Percentiles rank a stretch among this genome's conserved stretches.
Evolutionary conservation across 768 basidiomycete species (phyloP).

Genomic region (Mycena olivaceomarginata): DNA sequence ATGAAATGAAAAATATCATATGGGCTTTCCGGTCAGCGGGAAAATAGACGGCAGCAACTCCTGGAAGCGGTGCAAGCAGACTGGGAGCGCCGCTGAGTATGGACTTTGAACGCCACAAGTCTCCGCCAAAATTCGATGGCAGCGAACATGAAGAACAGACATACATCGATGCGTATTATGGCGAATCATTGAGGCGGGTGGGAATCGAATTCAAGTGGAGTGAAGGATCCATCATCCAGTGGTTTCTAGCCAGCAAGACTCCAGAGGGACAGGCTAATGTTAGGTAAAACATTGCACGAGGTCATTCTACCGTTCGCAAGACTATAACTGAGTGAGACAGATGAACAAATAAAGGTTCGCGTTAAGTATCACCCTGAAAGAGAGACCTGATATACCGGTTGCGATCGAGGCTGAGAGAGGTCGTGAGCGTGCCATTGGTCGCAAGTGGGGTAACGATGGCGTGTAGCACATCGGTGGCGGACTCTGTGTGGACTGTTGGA

Average conservation of each 20-base stretch:
- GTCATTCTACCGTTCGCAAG: neutral
- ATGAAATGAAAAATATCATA: too few relatives aligned
- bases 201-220: neutral
- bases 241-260: conserved; percentile 1
- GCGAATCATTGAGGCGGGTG: conserved; percentile 11
- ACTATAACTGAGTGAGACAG: neutral
- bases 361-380: too few relatives aligned
- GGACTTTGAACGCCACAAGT: conserved; percentile 4
- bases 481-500: too few relatives aligned
- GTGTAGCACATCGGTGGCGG: too few relatives aligned
- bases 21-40: too few relatives aligned
- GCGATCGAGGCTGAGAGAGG: too few relatives aligned
- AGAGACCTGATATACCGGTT: too few relatives aligned
- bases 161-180: conserved; percentile 13
- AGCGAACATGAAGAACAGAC: conserved; percentile 19
- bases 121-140: conserved; percentile 7
- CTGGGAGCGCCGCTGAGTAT: too few relatives aligned
- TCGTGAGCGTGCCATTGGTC: too few relatives aligned
- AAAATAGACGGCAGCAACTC: too few relatives aligned
- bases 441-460: too few relatives aligned
- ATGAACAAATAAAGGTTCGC: neutral
- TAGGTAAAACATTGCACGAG: neutral
- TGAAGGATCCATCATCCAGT: neutral
- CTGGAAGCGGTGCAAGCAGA: too few relatives aligned
- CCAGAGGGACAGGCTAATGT: neutral